Percentiles rank a stretch among this genome's conserved stretches.
Evolutionary conservation across 768 basidiomycete genomes (phyloP).

Genomic region (Tricholoma saponaceum): DNA sequence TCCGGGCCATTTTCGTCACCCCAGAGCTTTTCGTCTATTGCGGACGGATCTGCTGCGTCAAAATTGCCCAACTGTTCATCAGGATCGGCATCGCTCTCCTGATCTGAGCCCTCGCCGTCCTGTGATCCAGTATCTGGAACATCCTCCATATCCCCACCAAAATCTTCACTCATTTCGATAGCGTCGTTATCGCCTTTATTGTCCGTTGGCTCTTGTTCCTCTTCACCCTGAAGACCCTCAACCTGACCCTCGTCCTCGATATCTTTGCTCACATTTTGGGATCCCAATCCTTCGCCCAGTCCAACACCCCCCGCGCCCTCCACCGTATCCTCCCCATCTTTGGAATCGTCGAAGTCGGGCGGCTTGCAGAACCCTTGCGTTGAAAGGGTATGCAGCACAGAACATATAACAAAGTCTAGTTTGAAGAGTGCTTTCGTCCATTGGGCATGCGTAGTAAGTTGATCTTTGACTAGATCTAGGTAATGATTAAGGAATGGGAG

Average conservation of each 20-base stretch:
- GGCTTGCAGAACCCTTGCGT: constrained; percentile 94
- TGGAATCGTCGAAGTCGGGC: constrained; percentile 60
- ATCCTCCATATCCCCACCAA: constrained; percentile 84
- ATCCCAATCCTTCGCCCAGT: constrained; percentile 82
- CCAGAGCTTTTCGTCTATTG: constrained; percentile 97
- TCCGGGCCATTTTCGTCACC: constrained; percentile 71
- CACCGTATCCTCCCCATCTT: constrained; percentile 41
- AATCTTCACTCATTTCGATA: constrained; percentile 88
- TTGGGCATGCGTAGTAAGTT: constrained; percentile 50
- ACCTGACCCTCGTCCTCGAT: constrained; percentile 97
- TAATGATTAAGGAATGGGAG: constrained; percentile 77
- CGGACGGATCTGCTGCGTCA: constrained; percentile 76
- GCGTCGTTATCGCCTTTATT: constrained; percentile 65
- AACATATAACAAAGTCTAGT: constrained; percentile 72
- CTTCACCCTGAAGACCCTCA: constrained; percentile 81
- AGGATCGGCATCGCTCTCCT: constrained; percentile 54
- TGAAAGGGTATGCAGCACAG: constrained; percentile 67
- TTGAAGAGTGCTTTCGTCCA: constrained; percentile 85
- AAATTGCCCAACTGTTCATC: constrained; percentile 85
- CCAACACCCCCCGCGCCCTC: constrained; percentile 74
- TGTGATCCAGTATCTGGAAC: constrained; percentile 62
- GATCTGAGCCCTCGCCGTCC: constrained; percentile 46
- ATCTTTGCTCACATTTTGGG: constrained; percentile 87
- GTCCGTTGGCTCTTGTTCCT: constrained; percentile 41
- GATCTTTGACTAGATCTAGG: constrained; percentile 47